Percentiles rank a stretch among this genome's conserved stretches.
Conservation (phyloP, 805 yeast species). For the Saccharomycopsis schoenii region DNA sequence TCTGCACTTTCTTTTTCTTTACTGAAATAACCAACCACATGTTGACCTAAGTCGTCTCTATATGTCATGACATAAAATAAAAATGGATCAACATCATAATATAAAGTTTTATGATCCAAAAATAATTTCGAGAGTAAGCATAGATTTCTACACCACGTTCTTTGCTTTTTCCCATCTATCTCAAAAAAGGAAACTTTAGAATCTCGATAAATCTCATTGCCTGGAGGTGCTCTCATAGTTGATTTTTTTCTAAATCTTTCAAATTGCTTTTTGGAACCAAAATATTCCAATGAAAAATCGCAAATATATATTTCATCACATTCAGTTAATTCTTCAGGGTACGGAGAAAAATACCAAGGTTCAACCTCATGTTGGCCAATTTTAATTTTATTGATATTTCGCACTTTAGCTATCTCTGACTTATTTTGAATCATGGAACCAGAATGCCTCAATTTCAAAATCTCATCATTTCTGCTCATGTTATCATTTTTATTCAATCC, state of each 20-base stretch:
- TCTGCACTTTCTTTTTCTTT: constrained; percentile 96
- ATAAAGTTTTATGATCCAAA: constrained; percentile 90
- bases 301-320: constrained; percentile 85
- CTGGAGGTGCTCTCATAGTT: constrained; percentile 93
- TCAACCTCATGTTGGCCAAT: constrained; percentile 89
- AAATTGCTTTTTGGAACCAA: constrained; percentile 82
- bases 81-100: constrained; percentile 97
- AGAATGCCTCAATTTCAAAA: constrained; percentile 82
- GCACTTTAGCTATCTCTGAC: constrained; percentile 79
- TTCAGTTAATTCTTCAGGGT: constrained; percentile 90
- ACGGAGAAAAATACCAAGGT: constrained; percentile 98
- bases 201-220: constrained; percentile 93
- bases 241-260: constrained; percentile 85
- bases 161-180: constrained; percentile 91
- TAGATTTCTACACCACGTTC: constrained; percentile 95
- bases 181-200: constrained; percentile 91
- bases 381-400: constrained; percentile 69
- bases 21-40: constrained; percentile 91
- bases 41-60: constrained; percentile 85
- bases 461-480: constrained; percentile 81
- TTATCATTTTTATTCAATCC: constrained; percentile 60
- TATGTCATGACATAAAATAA: constrained; percentile 92
- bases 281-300: constrained; percentile 82
- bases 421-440: constrained; percentile 95
- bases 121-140: constrained; percentile 86